Conservation (phyloP, 2,329 filamentous ascomycete genomes). For the Fusarium pininemorale region DNA sequence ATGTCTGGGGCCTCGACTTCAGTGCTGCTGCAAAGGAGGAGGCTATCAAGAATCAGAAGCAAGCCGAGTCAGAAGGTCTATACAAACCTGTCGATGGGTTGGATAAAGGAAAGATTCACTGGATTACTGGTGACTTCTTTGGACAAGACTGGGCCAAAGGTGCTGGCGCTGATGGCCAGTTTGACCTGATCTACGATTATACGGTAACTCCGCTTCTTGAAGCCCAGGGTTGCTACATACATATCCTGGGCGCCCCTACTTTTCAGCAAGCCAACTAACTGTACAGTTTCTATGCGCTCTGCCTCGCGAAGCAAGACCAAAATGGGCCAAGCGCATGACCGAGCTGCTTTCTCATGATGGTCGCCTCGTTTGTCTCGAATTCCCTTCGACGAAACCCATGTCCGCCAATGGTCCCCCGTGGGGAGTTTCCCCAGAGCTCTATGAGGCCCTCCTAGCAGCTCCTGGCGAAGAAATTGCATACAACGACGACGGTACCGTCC, state of each 20-base stretch:
- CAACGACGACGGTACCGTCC: constrained; percentile 54
- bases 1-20: constrained; percentile 78
- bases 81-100: constrained; percentile 53
- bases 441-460: constrained; percentile 74
- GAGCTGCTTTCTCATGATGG: constrained; percentile 60
- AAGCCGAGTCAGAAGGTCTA: constrained; percentile 50
- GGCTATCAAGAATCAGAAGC: constrained; percentile 56
- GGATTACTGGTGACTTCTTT: constrained; percentile 75
- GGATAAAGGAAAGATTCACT: constrained; percentile 61
- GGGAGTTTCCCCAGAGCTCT: constrained; percentile 73
- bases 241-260: not conserved
- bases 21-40: constrained; percentile 58
- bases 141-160: constrained; percentile 63
- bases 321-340: constrained; percentile 63
- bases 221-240: not conserved
- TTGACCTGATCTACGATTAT: constrained; percentile 74
- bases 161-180: constrained; percentile 56
- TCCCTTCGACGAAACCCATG: constrained; percentile 76
- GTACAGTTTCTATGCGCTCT: constrained; percentile 70
- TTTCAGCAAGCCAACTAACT: constrained; percentile 21
- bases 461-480: constrained; percentile 76
- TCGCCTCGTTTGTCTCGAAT: constrained; percentile 75
- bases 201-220: constrained; percentile 54
- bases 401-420: constrained; percentile 76
- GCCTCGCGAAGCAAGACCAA: constrained; percentile 59